Percentiles rank a stretch among this genome's conserved stretches.
Conservation (phyloP, 192 early-diverging fungal genomes). For the Linnemannia exigua region DNA sequence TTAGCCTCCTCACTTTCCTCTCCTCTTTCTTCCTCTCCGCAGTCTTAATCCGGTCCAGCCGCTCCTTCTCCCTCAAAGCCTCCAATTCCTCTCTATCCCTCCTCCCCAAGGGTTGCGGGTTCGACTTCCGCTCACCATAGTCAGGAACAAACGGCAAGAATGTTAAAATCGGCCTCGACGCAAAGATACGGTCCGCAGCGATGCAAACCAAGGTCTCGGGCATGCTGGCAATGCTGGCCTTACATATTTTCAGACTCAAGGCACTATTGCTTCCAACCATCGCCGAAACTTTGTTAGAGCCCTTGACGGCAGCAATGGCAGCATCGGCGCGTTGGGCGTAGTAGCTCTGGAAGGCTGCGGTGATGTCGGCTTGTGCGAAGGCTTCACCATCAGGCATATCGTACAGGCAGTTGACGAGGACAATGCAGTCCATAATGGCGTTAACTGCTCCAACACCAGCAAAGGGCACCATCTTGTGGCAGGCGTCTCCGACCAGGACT, state of each 20-base stretch:
- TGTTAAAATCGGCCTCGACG: slow-evolving; percentile 19
- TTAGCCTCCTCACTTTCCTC: neutral
- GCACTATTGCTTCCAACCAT: slow-evolving; percentile 1
- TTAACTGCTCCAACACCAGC: slow-evolving; percentile 24
- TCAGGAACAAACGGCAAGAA: slow-evolving; percentile 27
- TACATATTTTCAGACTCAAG: slow-evolving; percentile 9
- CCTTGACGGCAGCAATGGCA: slow-evolving; percentile 35
- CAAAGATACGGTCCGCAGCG: slow-evolving; percentile 23
- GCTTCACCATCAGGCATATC: slow-evolving; percentile 31
- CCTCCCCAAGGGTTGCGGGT: slow-evolving; percentile 17
- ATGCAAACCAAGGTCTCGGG: slow-evolving; percentile 4
- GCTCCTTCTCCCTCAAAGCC: neutral
- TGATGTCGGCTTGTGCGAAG: slow-evolving; percentile 27
- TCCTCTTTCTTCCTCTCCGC: slow-evolving; percentile 5
- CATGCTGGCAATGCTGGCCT: slow-evolving; percentile 23
- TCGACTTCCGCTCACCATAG: slow-evolving; percentile 18
- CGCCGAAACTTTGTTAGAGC: slow-evolving; percentile 7
- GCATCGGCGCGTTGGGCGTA: slow-evolving; percentile 23
- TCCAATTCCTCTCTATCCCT: slow-evolving; percentile 27
- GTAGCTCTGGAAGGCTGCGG: slow-evolving; percentile 30
- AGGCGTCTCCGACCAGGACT: slow-evolving; percentile 31
- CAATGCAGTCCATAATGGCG: slow-evolving; percentile 29
- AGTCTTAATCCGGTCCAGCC: neutral
- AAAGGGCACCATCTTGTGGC: slow-evolving; percentile 30
- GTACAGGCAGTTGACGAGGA: slow-evolving; percentile 28